Conservation (phyloP, 495 filamentous ascomycete genomes). For the Aspergillus hancockii region DNA sequence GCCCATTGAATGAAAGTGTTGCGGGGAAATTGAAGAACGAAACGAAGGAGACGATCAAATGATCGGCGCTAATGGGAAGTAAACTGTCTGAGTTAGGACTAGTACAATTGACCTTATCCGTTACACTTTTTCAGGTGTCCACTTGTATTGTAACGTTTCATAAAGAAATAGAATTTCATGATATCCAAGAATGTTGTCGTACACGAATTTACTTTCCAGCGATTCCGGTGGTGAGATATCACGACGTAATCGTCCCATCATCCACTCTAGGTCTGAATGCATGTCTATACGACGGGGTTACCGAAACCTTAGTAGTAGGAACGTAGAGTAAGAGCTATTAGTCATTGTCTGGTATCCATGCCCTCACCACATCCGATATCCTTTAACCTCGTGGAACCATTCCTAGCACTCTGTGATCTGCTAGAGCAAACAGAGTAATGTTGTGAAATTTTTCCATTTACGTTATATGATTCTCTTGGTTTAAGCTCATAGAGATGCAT, state of each 20-base stretch:
- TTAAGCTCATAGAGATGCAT: too few relatives aligned
- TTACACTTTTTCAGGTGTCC: neutral
- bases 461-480: too few relatives aligned
- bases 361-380: constrained; percentile 8
- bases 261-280: neutral
- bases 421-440: too few relatives aligned
- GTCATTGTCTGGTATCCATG: neutral
- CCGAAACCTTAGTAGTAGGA: too few relatives aligned
- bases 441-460: too few relatives aligned
- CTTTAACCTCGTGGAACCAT: too few relatives aligned
- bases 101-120: neutral
- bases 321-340: too few relatives aligned
- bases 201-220: neutral
- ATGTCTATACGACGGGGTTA: too few relatives aligned
- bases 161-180: neutral
- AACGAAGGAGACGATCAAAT: neutral
- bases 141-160: neutral
- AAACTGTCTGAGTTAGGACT: neutral
- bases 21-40: neutral
- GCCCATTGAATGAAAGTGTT: neutral
- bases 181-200: neutral
- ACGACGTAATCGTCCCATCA: constrained; percentile 4
- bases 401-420: too few relatives aligned
- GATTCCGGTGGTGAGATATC: neutral
- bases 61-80: neutral